phyloP scores from a whole-genome alignment of 2,329 filamentous ascomycete genomes.

The Leptographium wingfieldii region DNA sequence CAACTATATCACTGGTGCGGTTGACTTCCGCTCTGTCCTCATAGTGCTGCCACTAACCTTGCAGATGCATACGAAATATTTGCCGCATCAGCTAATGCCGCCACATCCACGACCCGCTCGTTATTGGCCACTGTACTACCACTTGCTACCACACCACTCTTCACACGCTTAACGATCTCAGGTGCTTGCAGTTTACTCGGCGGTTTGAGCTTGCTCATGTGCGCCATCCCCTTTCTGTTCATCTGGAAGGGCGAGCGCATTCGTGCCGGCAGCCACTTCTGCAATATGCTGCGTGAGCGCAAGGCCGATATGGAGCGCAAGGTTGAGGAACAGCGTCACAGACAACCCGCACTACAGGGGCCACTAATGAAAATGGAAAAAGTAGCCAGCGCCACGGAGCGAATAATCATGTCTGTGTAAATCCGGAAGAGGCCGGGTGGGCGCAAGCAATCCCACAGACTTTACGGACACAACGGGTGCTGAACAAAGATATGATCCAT shows the following conservation, averaged over 20 bases:
- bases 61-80: slow-evolving; percentile 53
- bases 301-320: slow-evolving; percentile 33
- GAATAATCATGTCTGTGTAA: no score
- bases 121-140: slow-evolving; percentile 43
- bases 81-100: slow-evolving; percentile 43
- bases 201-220: slow-evolving; percentile 36
- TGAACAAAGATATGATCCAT: no score
- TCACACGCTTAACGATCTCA: slow-evolving; percentile 30
- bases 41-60: not conserved
- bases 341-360: no score
- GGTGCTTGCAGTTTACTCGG: slow-evolving; percentile 41
- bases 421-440: no score
- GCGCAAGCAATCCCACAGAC: no score
- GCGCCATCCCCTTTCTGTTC: slow-evolving; percentile 37
- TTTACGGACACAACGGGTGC: no score
- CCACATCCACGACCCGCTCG: slow-evolving; percentile 34
- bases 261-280: slow-evolving; percentile 46
- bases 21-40: no score
- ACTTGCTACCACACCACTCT: slow-evolving; percentile 39
- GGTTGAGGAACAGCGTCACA: slow-evolving; percentile 22
- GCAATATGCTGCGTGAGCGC: slow-evolving; percentile 41
- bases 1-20: slow-evolving; percentile 7
- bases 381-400: no score
- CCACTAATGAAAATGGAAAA: no score
- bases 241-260: slow-evolving; percentile 43